Percentiles rank a stretch among this genome's conserved stretches.
Evolutionary conservation across 139 green algal genomes (phyloP).

Genomic region (Yamagishiella unicocca): DNA sequence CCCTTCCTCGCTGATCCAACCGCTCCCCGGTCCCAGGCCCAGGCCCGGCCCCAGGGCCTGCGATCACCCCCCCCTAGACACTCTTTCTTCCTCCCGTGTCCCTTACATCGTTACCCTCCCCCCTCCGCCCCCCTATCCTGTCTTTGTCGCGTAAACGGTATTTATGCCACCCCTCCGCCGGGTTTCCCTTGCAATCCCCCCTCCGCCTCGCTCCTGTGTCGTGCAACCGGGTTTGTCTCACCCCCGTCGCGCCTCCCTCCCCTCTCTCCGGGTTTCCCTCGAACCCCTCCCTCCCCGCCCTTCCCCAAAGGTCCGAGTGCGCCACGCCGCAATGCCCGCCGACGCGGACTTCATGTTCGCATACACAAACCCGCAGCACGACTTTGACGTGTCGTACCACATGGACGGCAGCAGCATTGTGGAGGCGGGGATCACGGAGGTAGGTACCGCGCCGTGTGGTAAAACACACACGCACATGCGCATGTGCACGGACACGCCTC

Average conservation of each 20-base stretch:
- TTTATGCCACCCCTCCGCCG: not conserved
- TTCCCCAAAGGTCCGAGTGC: slow-evolving; percentile 12
- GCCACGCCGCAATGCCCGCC: not conserved
- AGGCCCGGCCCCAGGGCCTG: no score
- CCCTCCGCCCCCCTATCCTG: not conserved
- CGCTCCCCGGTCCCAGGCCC: no score
- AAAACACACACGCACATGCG: no score
- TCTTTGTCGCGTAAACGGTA: not conserved
- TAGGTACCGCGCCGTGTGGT: no score
- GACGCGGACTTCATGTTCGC: slow-evolving; percentile 58
- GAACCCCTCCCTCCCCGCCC: not conserved
- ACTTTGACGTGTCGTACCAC: slow-evolving; percentile 74
- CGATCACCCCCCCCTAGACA: not conserved
- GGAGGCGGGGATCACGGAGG: slow-evolving; percentile 66
- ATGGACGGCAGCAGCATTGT: slow-evolving; percentile 58
- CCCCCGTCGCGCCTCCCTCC: not conserved
- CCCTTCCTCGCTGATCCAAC: no score
- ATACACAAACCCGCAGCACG: slow-evolving; percentile 72
- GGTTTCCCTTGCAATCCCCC: no score
- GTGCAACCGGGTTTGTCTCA: not conserved
- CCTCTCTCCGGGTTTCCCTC: not conserved
- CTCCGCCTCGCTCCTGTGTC: no score
- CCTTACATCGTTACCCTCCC: no score
- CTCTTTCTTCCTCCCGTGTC: not conserved
- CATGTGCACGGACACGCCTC: no score